These are phyloP conservation scores for Paraconiothyrium brasiliense DNA, from an alignment of 2,329 filamentous ascomycete species.

Conservation along the genomic window DNA sequence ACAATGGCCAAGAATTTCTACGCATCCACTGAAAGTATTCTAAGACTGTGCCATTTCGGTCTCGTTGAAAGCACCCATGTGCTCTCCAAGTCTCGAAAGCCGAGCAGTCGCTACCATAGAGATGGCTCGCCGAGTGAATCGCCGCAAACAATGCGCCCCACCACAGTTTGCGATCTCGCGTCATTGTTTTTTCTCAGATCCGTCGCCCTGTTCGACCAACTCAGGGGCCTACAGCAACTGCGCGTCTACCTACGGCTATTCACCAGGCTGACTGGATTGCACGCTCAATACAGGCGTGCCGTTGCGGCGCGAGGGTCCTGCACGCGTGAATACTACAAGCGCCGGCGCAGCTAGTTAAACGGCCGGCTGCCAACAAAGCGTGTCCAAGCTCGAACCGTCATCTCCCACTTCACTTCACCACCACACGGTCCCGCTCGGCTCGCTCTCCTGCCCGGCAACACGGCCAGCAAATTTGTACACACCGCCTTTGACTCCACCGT, in stretches of 20 bases:
- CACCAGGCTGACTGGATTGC: conserved; percentile 29
- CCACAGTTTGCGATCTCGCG: conserved; percentile 1
- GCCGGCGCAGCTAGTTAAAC: conserved; percentile 22
- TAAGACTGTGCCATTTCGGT: not conserved
- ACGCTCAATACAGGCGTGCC: conserved; percentile 23
- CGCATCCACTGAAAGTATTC: not conserved
- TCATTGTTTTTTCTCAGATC: conserved; percentile 6
- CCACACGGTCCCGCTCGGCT: conserved; percentile 23
- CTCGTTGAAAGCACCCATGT: not conserved
- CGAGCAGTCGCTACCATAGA: conserved; percentile 21
- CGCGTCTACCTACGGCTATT: conserved; percentile 32
- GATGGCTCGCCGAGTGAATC: conserved; percentile 28
- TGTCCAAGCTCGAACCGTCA: conserved; percentile 37
- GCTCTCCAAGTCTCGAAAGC: not conserved
- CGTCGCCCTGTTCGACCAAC: conserved; percentile 8
- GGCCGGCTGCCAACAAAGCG: conserved; percentile 30
- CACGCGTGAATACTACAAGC: conserved; percentile 30
- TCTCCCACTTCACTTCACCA: conserved; percentile 32
- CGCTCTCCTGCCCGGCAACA: conserved; percentile 10
- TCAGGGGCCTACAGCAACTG: conserved; percentile 32
- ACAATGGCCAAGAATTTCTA: not conserved
- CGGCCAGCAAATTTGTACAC: conserved; percentile 7
- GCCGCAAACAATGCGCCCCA: conserved; percentile 6
- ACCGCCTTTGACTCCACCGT: not conserved
- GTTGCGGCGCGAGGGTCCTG: conserved; percentile 29